Base-by-base conservation (phyloP, 305 asterid species). In the Fraxinus sp. region DNA sequence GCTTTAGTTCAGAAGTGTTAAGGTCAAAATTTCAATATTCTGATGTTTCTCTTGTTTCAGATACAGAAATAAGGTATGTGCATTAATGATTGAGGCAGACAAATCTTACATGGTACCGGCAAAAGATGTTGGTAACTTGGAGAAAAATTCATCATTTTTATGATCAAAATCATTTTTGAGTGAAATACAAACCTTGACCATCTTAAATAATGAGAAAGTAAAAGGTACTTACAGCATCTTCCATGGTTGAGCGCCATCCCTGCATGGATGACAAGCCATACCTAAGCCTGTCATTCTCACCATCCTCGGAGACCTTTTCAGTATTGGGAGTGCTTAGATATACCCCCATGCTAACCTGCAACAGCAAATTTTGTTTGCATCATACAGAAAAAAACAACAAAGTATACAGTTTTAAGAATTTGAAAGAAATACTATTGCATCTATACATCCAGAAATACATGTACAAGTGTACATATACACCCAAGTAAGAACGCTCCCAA, bases 171-270 rank as follows among this genome's bases (percentile, higher is more conserved):
- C 79, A 78, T 26, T 73, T 30, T 32, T 66, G 64, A 82, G 57
- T 20, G 55, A 32, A 70, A 81, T 14, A 62, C 46, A 14, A 26
- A 74, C 70, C 26, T n/a, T 5, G 5, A 44, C 79, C 6, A 33
- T 72, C 52, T 33, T 66, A 78, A 76, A 79, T 41, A 82, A 11
- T 20, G 76, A 84, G 74, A 76, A 77, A 83, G 75, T 52, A 83
- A 75, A 81, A 83, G 80, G 77, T 83, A 88, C 88, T 91, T 92
- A 95, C 99, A 83, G 97, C 98, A 85, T 95, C 99, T 90, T 95
- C 99, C 97, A 95, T 95, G 74, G 93, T 83, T 80, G 97, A 83
- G 80, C 99, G 93, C 99, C 98, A 95, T 32, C 98, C 99, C 89
- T 95, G 99, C 98, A 95, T 95, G 71, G 97, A 93, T 78, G 98